Percentiles rank a stretch among this genome's conserved stretches.
Conservation (phyloP, 441 rosid genomes). For the Eruca vesicaria region DNA sequence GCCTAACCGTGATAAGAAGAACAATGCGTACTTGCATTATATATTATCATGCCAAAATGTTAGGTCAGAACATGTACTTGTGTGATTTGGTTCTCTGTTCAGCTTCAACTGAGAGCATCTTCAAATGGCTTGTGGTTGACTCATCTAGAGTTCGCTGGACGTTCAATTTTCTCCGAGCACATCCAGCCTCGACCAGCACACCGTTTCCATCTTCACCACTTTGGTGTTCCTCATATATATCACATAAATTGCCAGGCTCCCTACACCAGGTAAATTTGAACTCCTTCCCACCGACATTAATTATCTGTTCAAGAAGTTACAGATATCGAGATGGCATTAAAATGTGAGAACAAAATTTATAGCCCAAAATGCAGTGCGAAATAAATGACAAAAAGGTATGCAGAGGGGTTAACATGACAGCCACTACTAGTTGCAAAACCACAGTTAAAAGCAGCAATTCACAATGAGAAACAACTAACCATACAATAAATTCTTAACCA, state of each 20-base stretch:
- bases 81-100: conserved; percentile 81
- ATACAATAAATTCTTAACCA: conserved; percentile 9
- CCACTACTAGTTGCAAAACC: neutral
- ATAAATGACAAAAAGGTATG: too few species aligned
- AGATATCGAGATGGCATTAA: conserved; percentile 13
- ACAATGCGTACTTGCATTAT: conserved; percentile 3
- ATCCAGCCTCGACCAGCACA: conserved; percentile 85
- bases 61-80: conserved; percentile 54
- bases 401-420: too few species aligned
- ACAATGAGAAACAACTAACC: neutral
- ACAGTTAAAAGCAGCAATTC: neutral
- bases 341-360: neutral
- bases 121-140: conserved; percentile 83
- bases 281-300: conserved; percentile 90
- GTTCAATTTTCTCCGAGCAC: conserved; percentile 90
- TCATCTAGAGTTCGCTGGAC: conserved; percentile 91
- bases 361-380: neutral
- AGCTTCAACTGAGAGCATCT: conserved; percentile 95
- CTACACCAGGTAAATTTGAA: conserved; percentile 90
- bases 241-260: conserved; percentile 79
- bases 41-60: conserved; percentile 8
- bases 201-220: conserved; percentile 85
- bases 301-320: conserved; percentile 50
- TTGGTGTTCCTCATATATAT: conserved; percentile 81
- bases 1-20: conserved; percentile 3